A percentile compares a stretch with the other conserved stretches of the same genome.
phyloP scores from a whole-genome alignment of 2,329 filamentous ascomycete genomes.

The Taxawa tesnikishii region DNA sequence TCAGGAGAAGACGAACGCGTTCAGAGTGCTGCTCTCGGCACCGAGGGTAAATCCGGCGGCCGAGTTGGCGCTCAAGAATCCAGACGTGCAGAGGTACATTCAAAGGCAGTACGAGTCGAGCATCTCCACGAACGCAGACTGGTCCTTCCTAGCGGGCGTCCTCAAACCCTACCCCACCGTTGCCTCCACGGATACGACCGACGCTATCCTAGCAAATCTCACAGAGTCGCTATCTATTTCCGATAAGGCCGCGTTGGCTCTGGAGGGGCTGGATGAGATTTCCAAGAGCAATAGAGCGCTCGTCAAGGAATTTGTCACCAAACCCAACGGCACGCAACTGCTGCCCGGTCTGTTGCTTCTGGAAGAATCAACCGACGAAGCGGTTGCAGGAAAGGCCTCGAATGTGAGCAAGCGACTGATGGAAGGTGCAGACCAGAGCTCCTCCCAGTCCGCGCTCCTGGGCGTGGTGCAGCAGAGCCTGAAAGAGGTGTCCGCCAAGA shows the following conservation, averaged over 20 bases:
- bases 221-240: constrained; percentile 25
- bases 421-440: constrained; percentile 11
- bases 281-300: constrained; percentile 22
- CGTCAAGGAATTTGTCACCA: constrained; percentile 32
- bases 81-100: constrained; percentile 24
- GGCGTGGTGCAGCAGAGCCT: constrained; percentile 42
- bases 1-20: constrained; percentile 10
- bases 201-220: constrained; percentile 24
- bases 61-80: constrained; percentile 20
- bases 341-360: constrained; percentile 40
- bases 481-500: constrained; percentile 27
- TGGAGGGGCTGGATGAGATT: constrained; percentile 29
- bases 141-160: constrained; percentile 23
- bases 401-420: constrained; percentile 6
- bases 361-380: constrained; percentile 39
- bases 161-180: constrained; percentile 14
- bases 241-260: constrained; percentile 18
- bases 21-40: constrained; percentile 18
- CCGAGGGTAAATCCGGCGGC: constrained; percentile 22
- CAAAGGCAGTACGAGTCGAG: constrained; percentile 6
- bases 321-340: constrained; percentile 29
- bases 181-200: constrained; percentile 23
- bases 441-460: constrained; percentile 33
- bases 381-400: constrained; percentile 32
- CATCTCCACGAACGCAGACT: constrained; percentile 13